Percentiles rank a stretch among this genome's conserved stretches.
phyloP scores from a whole-genome alignment of 169 alveolate species.

The Fabrea salina region DNA sequence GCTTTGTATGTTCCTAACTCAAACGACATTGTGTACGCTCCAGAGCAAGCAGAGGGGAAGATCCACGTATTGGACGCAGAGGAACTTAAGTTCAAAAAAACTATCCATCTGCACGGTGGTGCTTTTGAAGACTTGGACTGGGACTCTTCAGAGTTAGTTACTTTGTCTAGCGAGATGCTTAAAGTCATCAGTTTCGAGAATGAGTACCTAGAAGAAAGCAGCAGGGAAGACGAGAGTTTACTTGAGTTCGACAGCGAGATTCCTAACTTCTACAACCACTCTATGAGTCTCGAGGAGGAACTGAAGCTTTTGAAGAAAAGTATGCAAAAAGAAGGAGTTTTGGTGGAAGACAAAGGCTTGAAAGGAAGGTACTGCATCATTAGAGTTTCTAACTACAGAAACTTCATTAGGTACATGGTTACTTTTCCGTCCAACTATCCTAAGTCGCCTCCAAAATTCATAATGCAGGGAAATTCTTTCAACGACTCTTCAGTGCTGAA shows the following conservation, averaged over 20 bases:
- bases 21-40: neutral
- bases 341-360: neutral
- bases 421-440: slow-evolving; percentile 9
- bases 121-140: slow-evolving; percentile 1
- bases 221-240: neutral
- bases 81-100: neutral
- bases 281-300: neutral
- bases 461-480: neutral
- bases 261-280: neutral
- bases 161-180: neutral
- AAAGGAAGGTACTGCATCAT: neutral
- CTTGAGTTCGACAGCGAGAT: neutral
- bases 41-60: slow-evolving; percentile 7
- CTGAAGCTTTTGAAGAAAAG: neutral
- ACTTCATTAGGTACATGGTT: neutral
- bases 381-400: neutral
- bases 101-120: neutral
- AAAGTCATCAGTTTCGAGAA: neutral
- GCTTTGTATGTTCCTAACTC: neutral
- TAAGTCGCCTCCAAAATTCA: slow-evolving; percentile 3
- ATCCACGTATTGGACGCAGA: neutral
- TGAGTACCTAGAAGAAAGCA: neutral
- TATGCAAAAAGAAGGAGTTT: neutral
- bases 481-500: neutral
- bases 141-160: neutral